These are phyloP conservation scores for Moricandia moricandioides DNA, from an alignment of 345 rosid species.

Conservation along the genomic window DNA sequence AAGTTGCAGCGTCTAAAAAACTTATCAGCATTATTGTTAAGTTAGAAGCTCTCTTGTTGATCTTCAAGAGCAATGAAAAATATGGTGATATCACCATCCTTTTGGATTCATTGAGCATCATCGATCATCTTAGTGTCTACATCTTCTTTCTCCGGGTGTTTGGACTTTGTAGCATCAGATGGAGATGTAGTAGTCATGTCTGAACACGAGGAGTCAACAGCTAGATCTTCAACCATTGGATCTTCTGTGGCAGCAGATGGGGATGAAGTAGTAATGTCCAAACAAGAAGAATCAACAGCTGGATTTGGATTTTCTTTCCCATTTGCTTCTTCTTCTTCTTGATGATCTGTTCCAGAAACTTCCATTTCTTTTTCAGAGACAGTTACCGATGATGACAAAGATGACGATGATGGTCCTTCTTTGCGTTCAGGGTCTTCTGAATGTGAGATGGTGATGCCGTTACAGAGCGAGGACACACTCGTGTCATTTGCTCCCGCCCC, in stretches of 20 bases:
- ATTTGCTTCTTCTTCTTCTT: conserved; percentile 8
- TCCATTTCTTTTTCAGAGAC: conserved; percentile 13
- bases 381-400: background rate
- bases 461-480: conserved; percentile 17
- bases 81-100: background rate
- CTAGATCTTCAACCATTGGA: conserved; percentile 4
- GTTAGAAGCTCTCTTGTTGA: conserved; percentile 29
- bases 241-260: conserved; percentile 2
- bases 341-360: conserved; percentile 4
- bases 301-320: conserved; percentile 2
- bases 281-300: background rate
- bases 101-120: conserved; percentile 15
- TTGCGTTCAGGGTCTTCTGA: conserved; percentile 30
- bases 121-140: conserved; percentile 12
- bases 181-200: conserved; percentile 18
- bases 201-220: background rate
- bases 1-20: conserved; percentile 23
- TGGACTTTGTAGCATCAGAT: conserved; percentile 7
- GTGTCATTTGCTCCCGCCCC: background rate
- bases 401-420: conserved; percentile 19
- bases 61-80: conserved; percentile 30
- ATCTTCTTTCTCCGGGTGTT: conserved; percentile 8
- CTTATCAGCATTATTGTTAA: conserved; percentile 16
- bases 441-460: conserved; percentile 23
- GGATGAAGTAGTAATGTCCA: conserved; percentile 6